Base-by-base conservation (phyloP, 306 rosid species). In the Gynostemma pentaphyllum region DNA sequence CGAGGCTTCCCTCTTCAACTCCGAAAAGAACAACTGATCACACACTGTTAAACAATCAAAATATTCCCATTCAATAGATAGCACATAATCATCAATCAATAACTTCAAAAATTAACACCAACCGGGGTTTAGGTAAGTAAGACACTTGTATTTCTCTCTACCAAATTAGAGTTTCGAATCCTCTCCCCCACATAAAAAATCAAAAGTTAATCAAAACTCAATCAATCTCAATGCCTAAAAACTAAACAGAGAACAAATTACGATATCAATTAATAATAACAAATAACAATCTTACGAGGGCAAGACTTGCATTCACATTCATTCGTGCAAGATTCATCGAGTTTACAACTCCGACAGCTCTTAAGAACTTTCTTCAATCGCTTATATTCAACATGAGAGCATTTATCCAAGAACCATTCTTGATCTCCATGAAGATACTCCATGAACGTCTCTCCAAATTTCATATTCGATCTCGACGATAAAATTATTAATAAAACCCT, bases 1-100 rank as follows among this genome's bases (percentile, higher is more conserved):
- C 14, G 86, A 85, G 59, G 84, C 95, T 73, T 91, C 98, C 80
- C 82, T 91, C 87, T 64, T 85, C 75, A 91, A 61, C 81, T 85
- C 96, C 4, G 87, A 63, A 82, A 91, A 88, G 76, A 91, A 82
- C 70, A 76, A 39, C 56, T 82, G 81, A 74, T 91, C 98, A 46
- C 96, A 80, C 56, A 70, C 98, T 87, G 39, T 61, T 69, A 29
- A 73, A n/a, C n/a, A n/a, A 32, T 41, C 24, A n/a, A 66, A 60
- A 74, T 10, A 67, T 55, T 52, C 21, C 19, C 39, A 7, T 46
- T 19, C 5, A 34, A 34, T 29, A 29, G 7, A 32, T 21, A 34
- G 27, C 7, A 8, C 27, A 32, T 1, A 57, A 16, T 0, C 1
- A 34, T 55, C 1, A 28, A 44, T 44, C 14, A n/a, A n/a, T n/a